Percentiles rank a stretch among this genome's conserved stretches.
Conservation (phyloP, 345 rosid species). For the Euphorbia peplus region DNA sequence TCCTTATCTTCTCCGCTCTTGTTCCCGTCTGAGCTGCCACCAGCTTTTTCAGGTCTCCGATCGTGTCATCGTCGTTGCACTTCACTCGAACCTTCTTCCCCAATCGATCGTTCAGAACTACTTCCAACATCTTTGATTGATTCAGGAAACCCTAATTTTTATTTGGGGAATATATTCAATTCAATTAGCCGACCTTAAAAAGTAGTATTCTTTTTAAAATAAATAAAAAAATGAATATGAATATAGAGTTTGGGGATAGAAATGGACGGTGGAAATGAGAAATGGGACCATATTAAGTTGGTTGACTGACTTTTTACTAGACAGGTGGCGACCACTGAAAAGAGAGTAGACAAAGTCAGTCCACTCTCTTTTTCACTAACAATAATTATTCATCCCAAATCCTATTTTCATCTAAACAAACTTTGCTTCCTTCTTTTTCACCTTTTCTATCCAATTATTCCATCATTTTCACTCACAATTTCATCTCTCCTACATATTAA, state of each 20-base stretch:
- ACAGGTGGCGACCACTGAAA: constrained; percentile 4
- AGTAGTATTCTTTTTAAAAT: neutral
- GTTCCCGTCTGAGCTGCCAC: constrained; percentile 43
- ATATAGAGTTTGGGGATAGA: neutral
- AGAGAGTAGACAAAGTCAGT: neutral
- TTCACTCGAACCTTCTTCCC: constrained; percentile 38
- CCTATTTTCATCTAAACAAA: too few species aligned
- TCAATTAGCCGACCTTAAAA: neutral
- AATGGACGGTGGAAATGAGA: constrained; percentile 7
- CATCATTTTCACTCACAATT: too few species aligned
- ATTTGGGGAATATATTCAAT: too few species aligned
- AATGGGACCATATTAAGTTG: neutral
- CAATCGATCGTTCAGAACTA: constrained; percentile 37
- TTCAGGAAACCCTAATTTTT: neutral
- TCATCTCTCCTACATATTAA: too few species aligned
- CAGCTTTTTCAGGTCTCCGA: constrained; percentile 43
- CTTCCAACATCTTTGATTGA: constrained; percentile 29
- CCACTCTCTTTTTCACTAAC: neutral
- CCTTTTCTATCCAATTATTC: too few species aligned
- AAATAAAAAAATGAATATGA: too few species aligned
- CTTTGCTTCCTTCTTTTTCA: too few species aligned
- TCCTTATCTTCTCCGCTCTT: constrained; percentile 46
- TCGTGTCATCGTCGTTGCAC: constrained; percentile 35
- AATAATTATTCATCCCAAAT: too few species aligned
- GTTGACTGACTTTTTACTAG: neutral